Evolutionary conservation across 1,139 yeast genomes (phyloP), one percentile per base, ranked within the genome.

Genomic region (Pichia sp.): DNA sequence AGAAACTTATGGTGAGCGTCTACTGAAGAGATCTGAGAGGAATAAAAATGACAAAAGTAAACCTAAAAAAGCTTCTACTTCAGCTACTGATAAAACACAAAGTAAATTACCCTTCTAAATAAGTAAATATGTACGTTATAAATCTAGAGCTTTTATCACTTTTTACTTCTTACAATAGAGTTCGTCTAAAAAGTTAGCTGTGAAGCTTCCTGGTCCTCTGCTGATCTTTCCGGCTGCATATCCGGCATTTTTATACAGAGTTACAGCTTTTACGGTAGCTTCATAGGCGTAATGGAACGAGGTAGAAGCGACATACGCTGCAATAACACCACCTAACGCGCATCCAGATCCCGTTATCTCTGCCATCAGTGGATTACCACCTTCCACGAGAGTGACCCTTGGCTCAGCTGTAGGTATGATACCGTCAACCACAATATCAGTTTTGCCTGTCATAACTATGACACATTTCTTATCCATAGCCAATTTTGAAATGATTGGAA

Each of bases 281-380:
- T 68, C 67, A 57, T 74, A 79, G 1, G 78, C 64, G 51, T 71
- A 70, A n/a, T 46, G 34, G 38, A 70, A 71, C 0, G 74, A 73
- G 43, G 70, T 65, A 2, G 83, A 79, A 4, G 84, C 84, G 8
- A 84, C 65, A 61, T 76, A 79, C 0, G 88, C 76, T 0, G 88
- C 84, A 54, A 90, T 80, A 0, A 83, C 78, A 51, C 93, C 84
- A 1, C 96, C 96, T 49, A 90, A 73, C 0, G 93, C 80, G 61
- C 97, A 92, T 0, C 97, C 98, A 2, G 95, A 78, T 0, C 96
- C 97, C 0, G 97, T 91, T n/a, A 91, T 79, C 14, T 73, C 67
- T 0, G 87, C 87, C 87, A 91, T 85, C 47, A 84, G 65, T 20
- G 74, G 70, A 61, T 84, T 79, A 0, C 96, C 95, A 14, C 93